Evolutionary conservation across 2,329 filamentous ascomycete genomes (phyloP).

Genomic region (Sporothrix humicola): DNA sequence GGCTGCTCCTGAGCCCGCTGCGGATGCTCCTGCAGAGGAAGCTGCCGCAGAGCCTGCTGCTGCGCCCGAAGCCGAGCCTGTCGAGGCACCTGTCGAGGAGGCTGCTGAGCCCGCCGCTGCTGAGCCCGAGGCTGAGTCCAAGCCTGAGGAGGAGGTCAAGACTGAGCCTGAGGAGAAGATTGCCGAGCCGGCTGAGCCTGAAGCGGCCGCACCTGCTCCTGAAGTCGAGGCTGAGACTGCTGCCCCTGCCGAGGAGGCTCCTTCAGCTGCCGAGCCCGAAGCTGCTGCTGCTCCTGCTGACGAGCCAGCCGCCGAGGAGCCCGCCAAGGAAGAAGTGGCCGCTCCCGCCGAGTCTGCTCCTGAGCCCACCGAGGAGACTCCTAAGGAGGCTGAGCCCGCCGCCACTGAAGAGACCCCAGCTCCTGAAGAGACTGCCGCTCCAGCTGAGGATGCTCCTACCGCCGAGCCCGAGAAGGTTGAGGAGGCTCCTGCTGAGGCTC

Average conservation of each 20-base stretch:
- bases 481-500: background rate
- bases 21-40: background rate
- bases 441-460: background rate
- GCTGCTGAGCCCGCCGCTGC: background rate
- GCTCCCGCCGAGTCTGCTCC: background rate
- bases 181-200: background rate
- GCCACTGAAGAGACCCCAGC: slow-evolving; percentile 10
- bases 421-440: background rate
- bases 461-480: background rate
- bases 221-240: background rate
- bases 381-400: slow-evolving; percentile 5
- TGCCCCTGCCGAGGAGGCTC: background rate
- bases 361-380: slow-evolving; percentile 22
- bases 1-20: background rate
- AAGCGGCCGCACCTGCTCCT: background rate
- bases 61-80: background rate
- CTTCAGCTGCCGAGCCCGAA: background rate
- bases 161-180: background rate
- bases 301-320: background rate
- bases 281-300: background rate
- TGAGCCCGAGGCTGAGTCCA: background rate
- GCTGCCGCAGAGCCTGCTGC: background rate
- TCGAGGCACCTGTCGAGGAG: background rate
- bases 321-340: background rate
- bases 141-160: background rate